A percentile compares a stretch with the other conserved stretches of the same genome.
Conservation (phyloP, 768 basidiomycete genomes). For the Auricularia cornea region DNA sequence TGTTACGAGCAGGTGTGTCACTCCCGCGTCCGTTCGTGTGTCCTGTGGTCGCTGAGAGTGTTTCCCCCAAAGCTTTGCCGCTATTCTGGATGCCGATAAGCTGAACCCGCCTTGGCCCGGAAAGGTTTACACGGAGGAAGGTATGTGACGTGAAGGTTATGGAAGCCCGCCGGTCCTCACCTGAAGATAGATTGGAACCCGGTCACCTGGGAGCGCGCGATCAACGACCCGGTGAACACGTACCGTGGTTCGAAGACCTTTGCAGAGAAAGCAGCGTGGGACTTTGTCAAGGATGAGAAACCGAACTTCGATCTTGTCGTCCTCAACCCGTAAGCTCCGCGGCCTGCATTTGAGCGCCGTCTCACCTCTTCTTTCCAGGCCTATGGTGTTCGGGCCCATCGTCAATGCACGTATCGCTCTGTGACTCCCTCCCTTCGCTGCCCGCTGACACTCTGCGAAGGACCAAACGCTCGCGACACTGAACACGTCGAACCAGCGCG, state of each 20-base stretch:
- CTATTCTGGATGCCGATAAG: background rate
- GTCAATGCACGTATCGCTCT: background rate
- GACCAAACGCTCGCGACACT: background rate
- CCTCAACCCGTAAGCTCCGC: background rate
- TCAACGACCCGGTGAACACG: background rate
- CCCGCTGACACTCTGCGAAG: background rate
- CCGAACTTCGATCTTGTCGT: slow-evolving; percentile 2
- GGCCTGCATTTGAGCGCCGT: background rate
- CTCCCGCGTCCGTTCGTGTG: background rate
- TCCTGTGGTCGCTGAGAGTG: too few relatives aligned
- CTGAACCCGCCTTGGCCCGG: slow-evolving; percentile 1
- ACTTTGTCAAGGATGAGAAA: background rate
- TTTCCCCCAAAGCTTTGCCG: background rate
- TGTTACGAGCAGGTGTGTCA: background rate
- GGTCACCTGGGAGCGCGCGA: slow-evolving; percentile 1
- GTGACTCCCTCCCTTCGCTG: background rate
- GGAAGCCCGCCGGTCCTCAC: background rate
- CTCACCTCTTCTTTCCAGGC: too few relatives aligned
- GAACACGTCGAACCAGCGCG: background rate
- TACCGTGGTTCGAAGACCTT: background rate
- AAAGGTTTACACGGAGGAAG: slow-evolving; percentile 1
- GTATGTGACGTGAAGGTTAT: background rate
- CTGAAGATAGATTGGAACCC: background rate
- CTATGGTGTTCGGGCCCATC: background rate
- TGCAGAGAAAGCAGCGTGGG: slow-evolving; percentile 3